These are phyloP conservation scores for Fusarium chuoi DNA, from an alignment of 2,329 filamentous ascomycete species.

Conservation along the genomic window DNA sequence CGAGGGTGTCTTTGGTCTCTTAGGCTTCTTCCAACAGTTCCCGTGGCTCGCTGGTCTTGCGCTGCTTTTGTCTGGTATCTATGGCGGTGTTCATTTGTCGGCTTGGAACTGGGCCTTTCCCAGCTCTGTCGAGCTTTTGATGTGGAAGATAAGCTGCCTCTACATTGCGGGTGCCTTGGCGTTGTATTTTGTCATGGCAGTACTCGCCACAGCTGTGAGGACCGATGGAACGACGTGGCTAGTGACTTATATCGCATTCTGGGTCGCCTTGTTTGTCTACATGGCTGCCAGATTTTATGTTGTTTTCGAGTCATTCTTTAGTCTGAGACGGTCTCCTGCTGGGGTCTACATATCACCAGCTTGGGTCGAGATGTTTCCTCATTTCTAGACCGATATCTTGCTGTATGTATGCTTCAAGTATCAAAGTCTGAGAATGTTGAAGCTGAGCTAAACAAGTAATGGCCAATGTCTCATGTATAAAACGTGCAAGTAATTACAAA, in stretches of 20 bases:
- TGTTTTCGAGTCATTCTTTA: constrained; percentile 3
- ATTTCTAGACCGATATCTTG: neutral
- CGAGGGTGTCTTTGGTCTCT: neutral
- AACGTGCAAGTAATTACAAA: constrained; percentile 33
- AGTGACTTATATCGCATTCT: constrained; percentile 1
- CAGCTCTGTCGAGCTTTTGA: neutral
- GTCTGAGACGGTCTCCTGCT: neutral
- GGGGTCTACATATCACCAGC: neutral
- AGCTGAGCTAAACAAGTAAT: neutral
- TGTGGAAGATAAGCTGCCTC: neutral
- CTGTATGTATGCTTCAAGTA: no score
- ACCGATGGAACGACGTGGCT: neutral
- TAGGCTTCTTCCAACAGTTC: constrained; percentile 3
- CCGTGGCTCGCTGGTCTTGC: constrained; percentile 7
- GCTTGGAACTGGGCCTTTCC: constrained; percentile 7
- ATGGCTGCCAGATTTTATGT: neutral
- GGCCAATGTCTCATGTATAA: neutral
- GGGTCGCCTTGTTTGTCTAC: neutral
- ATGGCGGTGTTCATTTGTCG: neutral
- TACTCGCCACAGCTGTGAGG: neutral
- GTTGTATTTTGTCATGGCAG: neutral
- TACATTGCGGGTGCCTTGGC: neutral
- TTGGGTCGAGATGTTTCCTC: constrained; percentile 1
- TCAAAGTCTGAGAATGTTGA: neutral
- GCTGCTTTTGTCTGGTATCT: constrained; percentile 1